These are phyloP conservation scores for Taphrina betulina DNA, from an alignment of 1,139 yeast genomes.

Conservation along the genomic window DNA sequence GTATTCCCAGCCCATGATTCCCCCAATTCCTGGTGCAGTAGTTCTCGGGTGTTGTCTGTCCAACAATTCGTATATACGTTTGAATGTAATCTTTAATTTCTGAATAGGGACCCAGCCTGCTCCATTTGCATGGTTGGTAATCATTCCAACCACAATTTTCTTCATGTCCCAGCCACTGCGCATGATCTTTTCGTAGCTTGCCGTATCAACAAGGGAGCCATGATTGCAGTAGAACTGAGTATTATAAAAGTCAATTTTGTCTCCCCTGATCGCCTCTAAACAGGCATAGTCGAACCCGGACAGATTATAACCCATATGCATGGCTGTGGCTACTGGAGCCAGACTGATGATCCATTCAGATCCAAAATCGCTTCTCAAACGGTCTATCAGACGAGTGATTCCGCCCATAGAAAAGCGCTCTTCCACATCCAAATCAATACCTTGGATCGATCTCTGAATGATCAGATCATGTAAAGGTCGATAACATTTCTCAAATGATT, in stretches of 20 bases:
- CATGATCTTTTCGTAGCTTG: slow-evolving; percentile 7
- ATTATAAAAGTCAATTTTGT: slow-evolving; percentile 17
- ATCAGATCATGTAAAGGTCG: not conserved
- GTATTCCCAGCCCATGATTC: slow-evolving; percentile 29
- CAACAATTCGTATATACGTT: not conserved
- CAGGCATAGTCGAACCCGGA: slow-evolving; percentile 20
- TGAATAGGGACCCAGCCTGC: slow-evolving; percentile 21
- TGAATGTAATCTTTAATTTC: not conserved
- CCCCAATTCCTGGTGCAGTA: slow-evolving; percentile 10
- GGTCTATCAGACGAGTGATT: slow-evolving; percentile 21
- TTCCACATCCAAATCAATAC: slow-evolving; percentile 26
- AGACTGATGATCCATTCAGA: slow-evolving; percentile 8
- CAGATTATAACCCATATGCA: slow-evolving; percentile 8
- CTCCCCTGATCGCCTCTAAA: slow-evolving; percentile 6
- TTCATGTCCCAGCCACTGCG: slow-evolving; percentile 6
- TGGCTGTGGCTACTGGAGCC: slow-evolving; percentile 28
- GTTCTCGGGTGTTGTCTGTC: not conserved
- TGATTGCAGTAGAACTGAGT: slow-evolving; percentile 16
- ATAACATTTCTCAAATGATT: slow-evolving; percentile 8
- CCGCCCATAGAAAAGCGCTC: slow-evolving; percentile 20
- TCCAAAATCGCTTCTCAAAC: slow-evolving; percentile 3
- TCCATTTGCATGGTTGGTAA: slow-evolving; percentile 16
- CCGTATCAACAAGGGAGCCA: slow-evolving; percentile 1
- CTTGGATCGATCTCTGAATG: not conserved
- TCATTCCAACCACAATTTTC: slow-evolving; percentile 13